Conservation (phyloP, 345 rosid genomes). For the Noccaea caerulescens region DNA sequence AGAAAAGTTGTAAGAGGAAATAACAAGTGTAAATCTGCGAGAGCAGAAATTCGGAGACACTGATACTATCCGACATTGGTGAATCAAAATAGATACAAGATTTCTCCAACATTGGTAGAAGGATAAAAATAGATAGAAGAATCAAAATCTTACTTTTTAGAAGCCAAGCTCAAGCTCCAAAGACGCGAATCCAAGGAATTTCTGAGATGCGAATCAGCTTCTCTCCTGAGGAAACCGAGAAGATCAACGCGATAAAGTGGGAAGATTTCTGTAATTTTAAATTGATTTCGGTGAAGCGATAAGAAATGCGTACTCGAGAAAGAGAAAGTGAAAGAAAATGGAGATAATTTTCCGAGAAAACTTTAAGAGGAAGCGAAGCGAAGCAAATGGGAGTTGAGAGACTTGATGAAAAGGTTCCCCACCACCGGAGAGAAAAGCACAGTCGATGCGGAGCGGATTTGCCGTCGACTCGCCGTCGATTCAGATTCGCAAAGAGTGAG, state of each 20-base stretch:
- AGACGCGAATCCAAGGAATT: neutral
- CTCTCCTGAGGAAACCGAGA: neutral
- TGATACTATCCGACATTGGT: no score
- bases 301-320: conserved; percentile 44
- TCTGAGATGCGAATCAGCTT: neutral
- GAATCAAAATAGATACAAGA: no score
- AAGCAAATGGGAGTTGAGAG: neutral
- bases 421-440: no score
- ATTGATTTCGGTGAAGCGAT: no score
- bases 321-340: conserved; percentile 26
- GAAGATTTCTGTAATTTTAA: conserved; percentile 22
- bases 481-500: no score
- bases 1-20: neutral
- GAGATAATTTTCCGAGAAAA: conserved; percentile 13
- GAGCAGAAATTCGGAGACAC: neutral
- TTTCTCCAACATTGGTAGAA: no score
- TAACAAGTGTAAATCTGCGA: neutral
- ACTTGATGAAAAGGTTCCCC: neutral
- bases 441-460: no score
- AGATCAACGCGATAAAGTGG: conserved; percentile 7
- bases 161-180: neutral
- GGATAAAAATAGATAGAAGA: neutral
- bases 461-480: no score
- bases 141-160: neutral
- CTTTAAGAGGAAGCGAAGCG: conserved; percentile 19